Evolutionary conservation across 2,329 filamentous ascomycete genomes (phyloP).

Genomic region (Xylariaceae sp.): DNA sequence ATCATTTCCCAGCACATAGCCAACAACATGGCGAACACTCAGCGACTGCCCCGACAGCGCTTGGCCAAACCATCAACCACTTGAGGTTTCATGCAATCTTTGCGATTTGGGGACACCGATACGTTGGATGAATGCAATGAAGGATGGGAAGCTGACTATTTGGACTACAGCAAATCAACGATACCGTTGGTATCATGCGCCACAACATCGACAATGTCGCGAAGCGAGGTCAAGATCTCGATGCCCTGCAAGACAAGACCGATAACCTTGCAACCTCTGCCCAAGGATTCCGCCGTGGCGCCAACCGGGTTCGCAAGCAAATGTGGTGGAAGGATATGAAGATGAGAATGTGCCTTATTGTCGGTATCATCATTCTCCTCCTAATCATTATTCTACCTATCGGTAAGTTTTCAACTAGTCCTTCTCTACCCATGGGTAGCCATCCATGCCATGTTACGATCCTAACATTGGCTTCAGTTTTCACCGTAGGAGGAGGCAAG

Average conservation of each 20-base stretch:
- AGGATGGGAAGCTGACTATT: constrained; percentile 3
- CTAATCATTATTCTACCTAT: constrained; percentile 91
- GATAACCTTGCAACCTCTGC: constrained; percentile 90
- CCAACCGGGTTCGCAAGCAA: constrained; percentile 92
- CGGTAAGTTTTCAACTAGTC: constrained; percentile 61
- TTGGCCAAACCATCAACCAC: no score
- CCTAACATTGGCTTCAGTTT: constrained; percentile 30
- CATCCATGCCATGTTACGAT: not conserved
- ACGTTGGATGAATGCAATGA: no score
- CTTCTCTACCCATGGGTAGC: not conserved
- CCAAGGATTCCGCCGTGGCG: constrained; percentile 91
- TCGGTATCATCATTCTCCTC: constrained; percentile 85
- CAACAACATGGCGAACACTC: constrained; percentile 3
- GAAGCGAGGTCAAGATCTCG: constrained; percentile 64
- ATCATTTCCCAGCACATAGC: no score
- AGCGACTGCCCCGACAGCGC: constrained; percentile 1
- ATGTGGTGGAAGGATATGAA: constrained; percentile 99
- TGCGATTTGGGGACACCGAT: no score
- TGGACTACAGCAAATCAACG: constrained; percentile 80
- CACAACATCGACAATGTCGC: constrained; percentile 97
- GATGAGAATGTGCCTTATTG: constrained; percentile 96
- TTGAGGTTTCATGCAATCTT: not conserved
- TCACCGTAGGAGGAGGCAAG: constrained; percentile 24
- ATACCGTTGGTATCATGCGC: constrained; percentile 90
- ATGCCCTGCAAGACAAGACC: constrained; percentile 46